phyloP scores from a whole-genome alignment of 495 filamentous ascomycete species.

The Penicillium fimorum region DNA sequence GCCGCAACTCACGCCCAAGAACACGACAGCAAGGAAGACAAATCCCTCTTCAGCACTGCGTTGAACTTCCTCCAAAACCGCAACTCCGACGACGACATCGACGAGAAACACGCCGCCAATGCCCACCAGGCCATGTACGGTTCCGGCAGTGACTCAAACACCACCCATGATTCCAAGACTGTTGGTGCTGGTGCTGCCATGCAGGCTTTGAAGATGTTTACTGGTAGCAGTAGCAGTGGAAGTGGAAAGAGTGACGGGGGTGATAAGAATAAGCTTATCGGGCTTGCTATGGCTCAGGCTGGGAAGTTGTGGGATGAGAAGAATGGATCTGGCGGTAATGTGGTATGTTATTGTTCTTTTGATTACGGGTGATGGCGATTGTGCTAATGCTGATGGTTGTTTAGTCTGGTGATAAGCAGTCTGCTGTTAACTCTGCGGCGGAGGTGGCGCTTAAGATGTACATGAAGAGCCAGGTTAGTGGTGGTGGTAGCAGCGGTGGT shows the following conservation, averaged over 20 bases:
- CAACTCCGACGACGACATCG: slow-evolving; percentile 45
- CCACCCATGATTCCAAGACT: slow-evolving; percentile 36
- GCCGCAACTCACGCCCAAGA: slow-evolving; percentile 48
- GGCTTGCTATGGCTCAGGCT: slow-evolving; percentile 67
- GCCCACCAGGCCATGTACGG: slow-evolving; percentile 59
- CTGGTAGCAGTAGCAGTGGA: slow-evolving; percentile 31
- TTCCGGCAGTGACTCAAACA: slow-evolving; percentile 27
- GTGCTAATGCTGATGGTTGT: slow-evolving; percentile 16
- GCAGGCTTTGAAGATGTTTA: slow-evolving; percentile 69
- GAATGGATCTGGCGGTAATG: slow-evolving; percentile 40
- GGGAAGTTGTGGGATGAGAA: slow-evolving; percentile 64
- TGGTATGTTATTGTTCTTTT: slow-evolving; percentile 39
- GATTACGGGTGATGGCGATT: background rate
- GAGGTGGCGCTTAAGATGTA: slow-evolving; percentile 72
- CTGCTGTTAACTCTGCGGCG: slow-evolving; percentile 57
- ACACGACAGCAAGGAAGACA: slow-evolving; percentile 39
- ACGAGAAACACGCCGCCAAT: slow-evolving; percentile 55
- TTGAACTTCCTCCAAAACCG: slow-evolving; percentile 49
- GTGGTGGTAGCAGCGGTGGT: slow-evolving; percentile 46
- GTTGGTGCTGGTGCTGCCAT: slow-evolving; percentile 63
- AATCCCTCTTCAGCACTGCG: slow-evolving; percentile 48
- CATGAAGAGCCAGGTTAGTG: slow-evolving; percentile 55
- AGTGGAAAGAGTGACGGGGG: slow-evolving; percentile 33
- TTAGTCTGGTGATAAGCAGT: slow-evolving; percentile 57
- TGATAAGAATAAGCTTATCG: slow-evolving; percentile 61